Base-by-base conservation (phyloP, 2,329 filamentous ascomycete genomes). In the Coleophoma crateriformis region DNA sequence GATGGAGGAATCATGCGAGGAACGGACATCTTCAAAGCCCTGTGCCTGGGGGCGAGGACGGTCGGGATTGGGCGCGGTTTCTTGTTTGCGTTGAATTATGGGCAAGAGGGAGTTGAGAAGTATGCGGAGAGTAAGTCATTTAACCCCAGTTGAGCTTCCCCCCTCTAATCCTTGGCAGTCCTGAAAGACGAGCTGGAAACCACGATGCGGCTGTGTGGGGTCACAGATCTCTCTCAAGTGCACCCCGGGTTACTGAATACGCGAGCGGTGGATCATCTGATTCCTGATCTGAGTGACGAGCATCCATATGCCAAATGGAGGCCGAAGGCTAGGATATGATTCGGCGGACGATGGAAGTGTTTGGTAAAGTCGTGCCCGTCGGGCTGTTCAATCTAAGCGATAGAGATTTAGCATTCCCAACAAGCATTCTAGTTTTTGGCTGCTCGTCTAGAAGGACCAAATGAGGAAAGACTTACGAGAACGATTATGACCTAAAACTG, bases 1-100 rank as follows among this genome's bases (percentile, higher is more conserved):
- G 84, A 88, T 54, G 81, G 83, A 0, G 84, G 84, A 0, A 73
- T 88, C 32, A 72, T 75, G n/a, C 69, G 82, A 15, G 84, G 84
- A 0, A 79, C 81, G 0, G 84, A 88, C 58, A 77, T 87, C 3
- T 73, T 88, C 56, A 87, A 87, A 63, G 82, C 81, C 0, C 59
- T 87, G 11, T 84, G 81, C 47, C 67, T 87, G 0, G 84, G 84
- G 0, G 84, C 82, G 0, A 82, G 70, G 47, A 82, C 78, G 0
- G 83, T 83, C 0, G 82, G 82, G 0, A 67, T 88, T 10, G 84
- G 84, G 0, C 68, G 84, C 15, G 79, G 79, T 0, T 78, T 83
- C 48, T 55, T 86, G 39, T 85, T 76, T 58, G 76, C 77, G 2
- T 59, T 85, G 51, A 78, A 75, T 14, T 87, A 86, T 57, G 84